Conservation (phyloP, 1,284 basidiomycete genomes). For the Tilletia setariae region DNA sequence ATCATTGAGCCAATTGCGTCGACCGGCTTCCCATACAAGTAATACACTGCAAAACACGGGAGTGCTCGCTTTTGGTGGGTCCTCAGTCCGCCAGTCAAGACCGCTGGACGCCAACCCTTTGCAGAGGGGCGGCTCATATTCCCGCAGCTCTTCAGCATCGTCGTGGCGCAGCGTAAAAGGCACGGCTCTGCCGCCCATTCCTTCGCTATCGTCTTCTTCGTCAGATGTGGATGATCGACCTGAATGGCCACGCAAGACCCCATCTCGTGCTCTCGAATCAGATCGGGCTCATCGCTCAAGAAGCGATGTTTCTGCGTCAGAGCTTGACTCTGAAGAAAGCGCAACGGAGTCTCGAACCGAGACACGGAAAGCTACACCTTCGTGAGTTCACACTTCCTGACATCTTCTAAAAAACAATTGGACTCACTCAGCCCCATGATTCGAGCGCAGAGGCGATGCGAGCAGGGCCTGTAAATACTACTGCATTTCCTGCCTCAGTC, state of each 20-base stretch:
- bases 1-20: background rate
- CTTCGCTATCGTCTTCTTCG: too few species aligned
- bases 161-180: background rate
- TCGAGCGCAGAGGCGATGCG: background rate
- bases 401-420: too few species aligned
- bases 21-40: background rate
- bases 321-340: slow-evolving; percentile 12
- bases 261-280: too few species aligned
- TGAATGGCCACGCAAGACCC: too few species aligned
- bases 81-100: background rate
- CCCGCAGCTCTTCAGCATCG: slow-evolving; percentile 3
- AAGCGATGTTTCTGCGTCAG: background rate
- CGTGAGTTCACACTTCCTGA: background rate
- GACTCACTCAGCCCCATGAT: too few species aligned
- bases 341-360: background rate
- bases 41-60: background rate
- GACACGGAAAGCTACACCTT: background rate
- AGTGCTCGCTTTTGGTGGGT: background rate
- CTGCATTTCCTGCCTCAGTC: slow-evolving; percentile 7
- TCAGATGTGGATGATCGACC: too few species aligned
- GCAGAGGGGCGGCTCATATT: background rate
- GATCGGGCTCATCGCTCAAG: too few species aligned
- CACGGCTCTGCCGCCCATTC: background rate
- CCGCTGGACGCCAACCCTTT: background rate
- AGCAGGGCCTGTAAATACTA: slow-evolving; percentile 5